These are phyloP conservation scores for Canavalia gladiata DNA, from an alignment of 306 rosid species.

Conservation along the genomic window DNA sequence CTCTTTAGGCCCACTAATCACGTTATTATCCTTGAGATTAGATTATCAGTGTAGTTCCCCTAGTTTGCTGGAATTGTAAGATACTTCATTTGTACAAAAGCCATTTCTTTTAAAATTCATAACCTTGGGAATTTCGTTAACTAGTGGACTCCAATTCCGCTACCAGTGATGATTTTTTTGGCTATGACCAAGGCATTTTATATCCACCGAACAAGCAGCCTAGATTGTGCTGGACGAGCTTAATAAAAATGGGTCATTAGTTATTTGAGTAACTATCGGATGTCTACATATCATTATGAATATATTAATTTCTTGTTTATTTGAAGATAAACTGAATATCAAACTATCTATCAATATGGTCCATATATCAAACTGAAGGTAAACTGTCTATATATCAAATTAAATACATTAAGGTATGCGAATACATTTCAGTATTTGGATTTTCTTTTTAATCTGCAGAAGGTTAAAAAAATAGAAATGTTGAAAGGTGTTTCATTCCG, in stretches of 20 bases:
- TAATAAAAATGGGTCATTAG: neutral
- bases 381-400: too few species aligned
- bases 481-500: neutral
- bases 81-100: slow-evolving; percentile 47
- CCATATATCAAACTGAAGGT: too few species aligned
- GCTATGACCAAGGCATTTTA: neutral
- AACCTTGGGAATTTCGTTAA: slow-evolving; percentile 27
- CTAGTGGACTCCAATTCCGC: neutral
- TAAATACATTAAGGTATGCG: too few species aligned
- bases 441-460: neutral
- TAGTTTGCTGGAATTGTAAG: slow-evolving; percentile 45
- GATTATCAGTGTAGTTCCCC: slow-evolving; percentile 36
- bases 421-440: neutral
- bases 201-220: neutral
- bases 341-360: too few species aligned
- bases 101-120: slow-evolving; percentile 33
- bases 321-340: neutral
- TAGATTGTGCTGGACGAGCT: neutral
- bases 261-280: neutral
- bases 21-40: slow-evolving; percentile 36
- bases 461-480: neutral
- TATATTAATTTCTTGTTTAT: neutral
- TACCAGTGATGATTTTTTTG: neutral
- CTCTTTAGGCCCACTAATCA: slow-evolving; percentile 37
- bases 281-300: neutral